Percentiles rank a stretch among this genome's conserved stretches.
Evolutionary conservation across 768 basidiomycete genomes (phyloP).

Genomic region (Boletus subparvulus): DNA sequence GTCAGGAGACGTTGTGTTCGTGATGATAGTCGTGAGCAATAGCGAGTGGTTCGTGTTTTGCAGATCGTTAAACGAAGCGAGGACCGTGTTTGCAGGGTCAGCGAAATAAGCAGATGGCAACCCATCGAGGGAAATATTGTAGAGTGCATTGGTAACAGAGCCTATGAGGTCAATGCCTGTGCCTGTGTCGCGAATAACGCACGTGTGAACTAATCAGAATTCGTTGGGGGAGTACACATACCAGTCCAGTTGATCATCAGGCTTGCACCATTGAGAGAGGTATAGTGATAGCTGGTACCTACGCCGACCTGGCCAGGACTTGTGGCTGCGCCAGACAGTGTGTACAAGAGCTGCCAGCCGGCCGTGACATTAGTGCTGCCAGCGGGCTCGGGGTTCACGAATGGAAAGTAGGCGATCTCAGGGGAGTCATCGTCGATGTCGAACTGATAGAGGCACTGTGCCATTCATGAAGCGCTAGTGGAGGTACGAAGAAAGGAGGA

Average conservation of each 20-base stretch:
- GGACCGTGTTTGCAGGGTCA: slow-evolving; percentile 36
- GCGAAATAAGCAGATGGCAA: slow-evolving; percentile 24
- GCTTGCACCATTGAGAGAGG: slow-evolving; percentile 56
- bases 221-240: slow-evolving; percentile 32
- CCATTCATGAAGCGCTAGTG: slow-evolving; percentile 35
- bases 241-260: slow-evolving; percentile 62
- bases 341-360: slow-evolving; percentile 72
- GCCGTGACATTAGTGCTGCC: slow-evolving; percentile 42
- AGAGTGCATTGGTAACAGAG: slow-evolving; percentile 44
- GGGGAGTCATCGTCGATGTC: slow-evolving; percentile 69
- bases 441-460: slow-evolving; percentile 35
- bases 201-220: slow-evolving; percentile 5
- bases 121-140: slow-evolving; percentile 55
- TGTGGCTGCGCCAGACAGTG: slow-evolving; percentile 46
- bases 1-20: slow-evolving; percentile 28
- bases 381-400: slow-evolving; percentile 49
- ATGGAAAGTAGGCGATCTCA: slow-evolving; percentile 57
- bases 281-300: slow-evolving; percentile 62
- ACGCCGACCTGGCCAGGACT: slow-evolving; percentile 44
- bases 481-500: slow-evolving; percentile 6
- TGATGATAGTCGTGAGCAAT: slow-evolving; percentile 49
- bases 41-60: slow-evolving; percentile 52
- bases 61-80: slow-evolving; percentile 51
- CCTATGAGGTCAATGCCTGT: slow-evolving; percentile 64
- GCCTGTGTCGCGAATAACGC: slow-evolving; percentile 39